A percentile compares a stretch with the other conserved stretches of the same genome.
Conservation (phyloP, 441 rosid genomes). For the Populus hybrid region DNA sequence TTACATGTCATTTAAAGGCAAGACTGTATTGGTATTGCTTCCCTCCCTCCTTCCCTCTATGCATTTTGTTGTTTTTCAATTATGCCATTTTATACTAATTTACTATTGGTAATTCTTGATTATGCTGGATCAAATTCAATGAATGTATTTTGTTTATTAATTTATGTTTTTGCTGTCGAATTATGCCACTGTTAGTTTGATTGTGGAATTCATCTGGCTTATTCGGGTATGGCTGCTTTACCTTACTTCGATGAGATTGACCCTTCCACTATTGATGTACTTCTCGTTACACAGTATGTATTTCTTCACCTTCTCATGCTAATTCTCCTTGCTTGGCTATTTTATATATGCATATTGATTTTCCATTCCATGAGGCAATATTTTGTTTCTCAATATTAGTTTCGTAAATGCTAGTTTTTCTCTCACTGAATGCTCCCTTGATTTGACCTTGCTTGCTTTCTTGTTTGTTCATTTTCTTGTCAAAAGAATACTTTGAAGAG, state of each 20-base stretch:
- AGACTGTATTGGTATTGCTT: constrained; percentile 51
- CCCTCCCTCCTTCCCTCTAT: not conserved
- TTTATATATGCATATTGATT: not conserved
- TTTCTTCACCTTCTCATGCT: not conserved
- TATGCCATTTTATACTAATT: not conserved
- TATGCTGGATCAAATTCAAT: not conserved
- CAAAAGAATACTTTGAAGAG: not conserved
- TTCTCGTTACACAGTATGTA: constrained; percentile 79
- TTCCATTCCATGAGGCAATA: not conserved
- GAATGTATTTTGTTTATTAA: not conserved
- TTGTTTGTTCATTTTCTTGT: not conserved
- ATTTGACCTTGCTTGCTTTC: not conserved
- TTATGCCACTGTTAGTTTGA: constrained; percentile 46
- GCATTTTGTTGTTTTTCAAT: not conserved
- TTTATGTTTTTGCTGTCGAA: not conserved
- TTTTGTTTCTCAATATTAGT: not conserved
- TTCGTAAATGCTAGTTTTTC: not conserved
- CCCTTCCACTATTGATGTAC: constrained; percentile 81
- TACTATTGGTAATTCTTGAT: not conserved
- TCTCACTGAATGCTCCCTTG: not conserved
- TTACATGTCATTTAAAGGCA: constrained; percentile 81
- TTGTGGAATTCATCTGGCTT: constrained; percentile 89
- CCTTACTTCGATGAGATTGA: constrained; percentile 95
- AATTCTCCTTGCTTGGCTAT: not conserved
- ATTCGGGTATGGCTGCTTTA: constrained; percentile 88